These are phyloP conservation scores for Chlorella sp. DNA, from an alignment of 139 green algal species.

Conservation along the genomic window DNA sequence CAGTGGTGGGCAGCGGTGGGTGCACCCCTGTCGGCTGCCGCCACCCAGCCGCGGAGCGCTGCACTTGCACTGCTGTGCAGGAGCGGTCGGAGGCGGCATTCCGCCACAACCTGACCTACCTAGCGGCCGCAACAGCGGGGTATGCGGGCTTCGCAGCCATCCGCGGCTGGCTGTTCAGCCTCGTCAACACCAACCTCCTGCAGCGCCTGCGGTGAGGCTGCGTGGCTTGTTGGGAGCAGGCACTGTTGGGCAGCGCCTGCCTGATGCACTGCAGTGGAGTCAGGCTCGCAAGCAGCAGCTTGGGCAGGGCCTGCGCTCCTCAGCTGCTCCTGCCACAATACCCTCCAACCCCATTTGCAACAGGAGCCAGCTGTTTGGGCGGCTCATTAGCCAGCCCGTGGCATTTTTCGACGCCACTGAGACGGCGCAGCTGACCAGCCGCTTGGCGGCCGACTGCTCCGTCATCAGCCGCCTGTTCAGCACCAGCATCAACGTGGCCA, in stretches of 20 bases:
- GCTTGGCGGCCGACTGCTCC: conserved; percentile 76
- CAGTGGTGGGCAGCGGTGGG: not conserved
- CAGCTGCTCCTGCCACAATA: too few species aligned
- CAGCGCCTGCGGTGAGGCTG: conserved; percentile 63
- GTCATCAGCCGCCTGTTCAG: conserved; percentile 75
- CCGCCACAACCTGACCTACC: conserved; percentile 49
- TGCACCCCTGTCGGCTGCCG: too few species aligned
- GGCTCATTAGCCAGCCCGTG: conserved; percentile 54
- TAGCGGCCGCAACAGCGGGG: conserved; percentile 49
- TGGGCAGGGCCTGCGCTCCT: too few species aligned
- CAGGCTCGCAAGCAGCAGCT: too few species aligned
- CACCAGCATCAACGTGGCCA: conserved; percentile 87
- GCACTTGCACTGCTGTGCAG: not conserved
- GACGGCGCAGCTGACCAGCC: conserved; percentile 68
- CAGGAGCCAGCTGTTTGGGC: conserved; percentile 68
- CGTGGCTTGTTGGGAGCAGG: too few species aligned
- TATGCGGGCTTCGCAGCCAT: conserved; percentile 71
- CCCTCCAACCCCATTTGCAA: too few species aligned
- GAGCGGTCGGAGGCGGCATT: conserved; percentile 42
- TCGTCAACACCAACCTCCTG: conserved; percentile 82
- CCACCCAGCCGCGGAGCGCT: too few species aligned
- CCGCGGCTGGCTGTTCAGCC: conserved; percentile 76
- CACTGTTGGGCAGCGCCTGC: too few species aligned
- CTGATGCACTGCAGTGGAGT: too few species aligned
- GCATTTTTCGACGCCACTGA: conserved; percentile 64